These are phyloP conservation scores for Neurospora hispaniola DNA, from an alignment of 495 filamentous ascomycete species.

Conservation along the genomic window DNA sequence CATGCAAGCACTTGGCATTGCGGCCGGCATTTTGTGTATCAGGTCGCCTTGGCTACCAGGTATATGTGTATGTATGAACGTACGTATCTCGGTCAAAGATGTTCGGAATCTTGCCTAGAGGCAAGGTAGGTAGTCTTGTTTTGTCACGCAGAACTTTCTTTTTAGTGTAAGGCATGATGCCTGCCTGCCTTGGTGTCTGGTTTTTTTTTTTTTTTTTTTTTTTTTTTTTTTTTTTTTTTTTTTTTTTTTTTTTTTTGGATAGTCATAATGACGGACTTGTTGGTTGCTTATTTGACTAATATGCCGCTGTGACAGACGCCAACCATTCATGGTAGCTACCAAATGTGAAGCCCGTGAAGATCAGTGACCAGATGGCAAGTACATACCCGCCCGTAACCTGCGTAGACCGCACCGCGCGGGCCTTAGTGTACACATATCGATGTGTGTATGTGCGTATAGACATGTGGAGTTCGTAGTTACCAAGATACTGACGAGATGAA, in stretches of 20 bases:
- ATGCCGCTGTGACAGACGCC: not conserved
- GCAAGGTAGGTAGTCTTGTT: too few relatives aligned
- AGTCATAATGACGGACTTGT: not conserved
- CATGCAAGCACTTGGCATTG: not conserved
- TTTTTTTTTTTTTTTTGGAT: not conserved
- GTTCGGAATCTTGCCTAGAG: too few relatives aligned
- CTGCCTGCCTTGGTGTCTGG: not conserved
- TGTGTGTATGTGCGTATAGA: not conserved
- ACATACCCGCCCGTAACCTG: not conserved
- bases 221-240: too few relatives aligned
- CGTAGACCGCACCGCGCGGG: not conserved
- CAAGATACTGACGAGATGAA: not conserved
- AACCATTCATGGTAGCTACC: not conserved
- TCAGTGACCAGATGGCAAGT: not conserved
- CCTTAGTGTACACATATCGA: not conserved
- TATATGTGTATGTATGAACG: not conserved
- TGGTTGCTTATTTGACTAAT: not conserved
- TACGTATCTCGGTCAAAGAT: too few relatives aligned
- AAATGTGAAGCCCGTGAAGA: not conserved
- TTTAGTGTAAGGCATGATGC: not conserved
- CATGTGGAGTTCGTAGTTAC: not conserved
- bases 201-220: not conserved
- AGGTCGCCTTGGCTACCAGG: not conserved
- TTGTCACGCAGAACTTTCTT: not conserved
- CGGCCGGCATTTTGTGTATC: not conserved